These are phyloP conservation scores for Magnusiomyces ingens DNA, from an alignment of 1,139 yeast genomes.

Conservation along the genomic window DNA sequence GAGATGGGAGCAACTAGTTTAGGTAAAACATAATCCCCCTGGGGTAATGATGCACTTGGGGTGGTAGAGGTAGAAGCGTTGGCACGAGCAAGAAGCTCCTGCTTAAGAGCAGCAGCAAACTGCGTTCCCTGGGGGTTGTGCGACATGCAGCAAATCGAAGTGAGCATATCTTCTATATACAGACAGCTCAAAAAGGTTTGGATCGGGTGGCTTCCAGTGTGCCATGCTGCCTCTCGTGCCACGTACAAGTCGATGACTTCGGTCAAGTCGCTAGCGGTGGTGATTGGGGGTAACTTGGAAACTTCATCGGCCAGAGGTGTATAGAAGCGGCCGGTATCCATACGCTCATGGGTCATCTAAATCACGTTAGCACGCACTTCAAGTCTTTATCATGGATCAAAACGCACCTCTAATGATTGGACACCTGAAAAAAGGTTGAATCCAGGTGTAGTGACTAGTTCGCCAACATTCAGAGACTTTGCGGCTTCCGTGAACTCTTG, in stretches of 20 bases:
- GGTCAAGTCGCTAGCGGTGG: constrained; percentile 21
- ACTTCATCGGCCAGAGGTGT: constrained; percentile 25
- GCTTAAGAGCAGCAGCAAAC: constrained; percentile 4
- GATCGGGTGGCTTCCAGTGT: constrained; percentile 31
- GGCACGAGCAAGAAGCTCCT: constrained; percentile 4
- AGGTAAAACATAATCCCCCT: background rate
- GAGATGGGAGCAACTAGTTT: background rate
- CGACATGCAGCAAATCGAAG: constrained; percentile 14
- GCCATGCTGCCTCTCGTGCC: constrained; percentile 35
- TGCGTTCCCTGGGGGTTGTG: background rate
- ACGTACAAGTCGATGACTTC: constrained; percentile 30
- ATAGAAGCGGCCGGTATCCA: constrained; percentile 37
- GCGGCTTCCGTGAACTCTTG: constrained; percentile 19
- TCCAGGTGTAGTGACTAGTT: constrained; percentile 25
- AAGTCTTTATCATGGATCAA: background rate
- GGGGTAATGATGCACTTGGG: background rate
- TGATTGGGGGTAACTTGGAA: constrained; percentile 21
- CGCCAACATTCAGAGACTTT: constrained; percentile 25
- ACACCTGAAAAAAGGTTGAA: constrained; percentile 32
- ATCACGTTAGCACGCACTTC: background rate
- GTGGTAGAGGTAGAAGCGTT: background rate
- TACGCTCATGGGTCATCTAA: constrained; percentile 31
- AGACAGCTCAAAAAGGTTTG: constrained; percentile 34
- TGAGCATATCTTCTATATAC: constrained; percentile 31
- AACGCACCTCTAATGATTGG: constrained; percentile 32